phyloP scores from a whole-genome alignment of 2,329 filamentous ascomycete genomes.

The Sporothrix phasma region DNA sequence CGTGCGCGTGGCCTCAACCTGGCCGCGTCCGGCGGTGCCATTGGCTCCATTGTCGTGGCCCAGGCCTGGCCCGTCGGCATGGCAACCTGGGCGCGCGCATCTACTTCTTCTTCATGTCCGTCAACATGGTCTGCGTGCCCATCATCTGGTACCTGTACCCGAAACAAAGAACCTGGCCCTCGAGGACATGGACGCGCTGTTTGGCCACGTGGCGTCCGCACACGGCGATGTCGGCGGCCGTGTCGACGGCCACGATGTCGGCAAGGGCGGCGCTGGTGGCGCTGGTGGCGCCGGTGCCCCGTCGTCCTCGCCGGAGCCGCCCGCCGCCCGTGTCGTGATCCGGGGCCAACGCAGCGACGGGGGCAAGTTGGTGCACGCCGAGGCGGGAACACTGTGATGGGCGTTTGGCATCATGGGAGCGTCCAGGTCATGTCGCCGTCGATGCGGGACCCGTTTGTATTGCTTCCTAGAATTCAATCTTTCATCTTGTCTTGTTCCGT shows the following conservation, averaged over 20 bases:
- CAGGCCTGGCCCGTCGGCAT: constrained; percentile 48
- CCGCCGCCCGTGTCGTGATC: not conserved
- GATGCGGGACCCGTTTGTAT: too few relatives aligned
- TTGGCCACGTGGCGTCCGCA: constrained; percentile 24
- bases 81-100: constrained; percentile 38
- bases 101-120: constrained; percentile 48
- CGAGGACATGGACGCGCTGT: constrained; percentile 37
- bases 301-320: not conserved
- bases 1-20: constrained; percentile 47
- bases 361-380: not conserved
- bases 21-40: constrained; percentile 43
- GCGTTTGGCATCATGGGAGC: too few relatives aligned
- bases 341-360: not conserved
- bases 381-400: not conserved
- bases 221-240: not conserved
- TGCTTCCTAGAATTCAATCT: too few relatives aligned
- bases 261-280: too few relatives aligned
- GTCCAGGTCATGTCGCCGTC: too few relatives aligned
- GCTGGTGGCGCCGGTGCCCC: not conserved
- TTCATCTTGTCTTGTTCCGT: too few relatives aligned
- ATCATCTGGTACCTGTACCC: constrained; percentile 35
- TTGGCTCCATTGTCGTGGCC: constrained; percentile 44
- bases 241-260: too few relatives aligned
- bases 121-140: constrained; percentile 39
- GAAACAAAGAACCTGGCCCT: constrained; percentile 41